phyloP scores from a whole-genome alignment of 345 rosid species.

The Alliaria petiolata region DNA sequence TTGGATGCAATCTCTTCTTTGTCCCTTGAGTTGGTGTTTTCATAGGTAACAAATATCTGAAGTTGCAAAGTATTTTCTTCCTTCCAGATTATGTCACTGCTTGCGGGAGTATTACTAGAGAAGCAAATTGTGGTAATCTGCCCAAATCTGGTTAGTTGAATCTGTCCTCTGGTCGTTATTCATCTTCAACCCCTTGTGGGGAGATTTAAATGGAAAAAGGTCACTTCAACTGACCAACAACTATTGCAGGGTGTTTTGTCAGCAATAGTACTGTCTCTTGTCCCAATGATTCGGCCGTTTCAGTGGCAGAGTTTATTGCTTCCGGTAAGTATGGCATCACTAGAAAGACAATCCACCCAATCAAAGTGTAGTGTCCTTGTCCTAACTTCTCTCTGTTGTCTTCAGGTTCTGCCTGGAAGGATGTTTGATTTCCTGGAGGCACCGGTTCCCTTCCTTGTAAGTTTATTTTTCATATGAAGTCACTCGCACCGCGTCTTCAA shows the following conservation, averaged over 20 bases:
- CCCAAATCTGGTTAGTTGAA: conserved; percentile 82
- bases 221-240: conserved; percentile 13
- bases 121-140: conserved; percentile 79
- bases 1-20: conserved; percentile 6
- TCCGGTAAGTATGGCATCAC: conserved; percentile 59
- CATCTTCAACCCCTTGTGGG: neutral
- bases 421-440: conserved; percentile 99
- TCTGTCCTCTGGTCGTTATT: neutral
- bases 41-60: neutral
- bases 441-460: conserved; percentile 95
- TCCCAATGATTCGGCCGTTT: conserved; percentile 92
- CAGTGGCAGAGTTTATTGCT: conserved; percentile 98
- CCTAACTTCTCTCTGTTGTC: neutral
- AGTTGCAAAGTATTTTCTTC: conserved; percentile 4
- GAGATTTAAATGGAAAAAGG: neutral
- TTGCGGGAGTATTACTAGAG: conserved; percentile 85
- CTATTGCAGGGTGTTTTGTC: conserved; percentile 86
- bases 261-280: conserved; percentile 74
- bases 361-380: neutral
- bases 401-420: conserved; percentile 76
- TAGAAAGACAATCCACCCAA: neutral
- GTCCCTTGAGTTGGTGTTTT: conserved; percentile 24
- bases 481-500: neutral
- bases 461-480: conserved; percentile 32
- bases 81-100: conserved; percentile 71